Conservation (phyloP, 495 filamentous ascomycete species). For the Podospora didyma region DNA sequence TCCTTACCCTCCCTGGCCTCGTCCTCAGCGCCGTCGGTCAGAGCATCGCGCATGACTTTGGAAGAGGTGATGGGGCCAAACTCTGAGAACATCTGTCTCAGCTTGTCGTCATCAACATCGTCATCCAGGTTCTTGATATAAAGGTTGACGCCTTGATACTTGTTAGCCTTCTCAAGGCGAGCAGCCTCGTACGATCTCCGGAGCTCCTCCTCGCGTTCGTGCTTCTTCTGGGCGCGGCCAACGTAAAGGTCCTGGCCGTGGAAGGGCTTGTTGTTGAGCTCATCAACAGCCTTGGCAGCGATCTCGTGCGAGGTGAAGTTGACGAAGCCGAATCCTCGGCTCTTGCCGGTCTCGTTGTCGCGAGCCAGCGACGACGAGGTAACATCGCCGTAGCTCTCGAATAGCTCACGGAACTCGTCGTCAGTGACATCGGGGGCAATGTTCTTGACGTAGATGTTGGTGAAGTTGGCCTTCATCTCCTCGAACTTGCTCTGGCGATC, state of each 20-base stretch:
- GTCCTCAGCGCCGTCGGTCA: slow-evolving; percentile 56
- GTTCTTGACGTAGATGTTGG: slow-evolving; percentile 99
- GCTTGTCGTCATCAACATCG: slow-evolving; percentile 88
- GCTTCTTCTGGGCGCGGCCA: slow-evolving; percentile 99
- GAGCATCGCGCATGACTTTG: slow-evolving; percentile 94
- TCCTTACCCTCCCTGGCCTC: slow-evolving; percentile 52
- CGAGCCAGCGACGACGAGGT: slow-evolving; percentile 93
- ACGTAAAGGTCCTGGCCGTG: slow-evolving; percentile 94
- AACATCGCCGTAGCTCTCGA: slow-evolving; percentile 88
- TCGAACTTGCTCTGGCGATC: slow-evolving; percentile 99
- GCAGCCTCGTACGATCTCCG: slow-evolving; percentile 98
- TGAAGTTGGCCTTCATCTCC: slow-evolving; percentile 99
- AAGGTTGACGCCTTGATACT: slow-evolving; percentile 98
- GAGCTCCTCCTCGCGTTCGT: slow-evolving; percentile 98
- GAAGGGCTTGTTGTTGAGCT: slow-evolving; percentile 87
- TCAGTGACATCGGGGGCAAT: slow-evolving; percentile 82
- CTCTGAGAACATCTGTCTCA: slow-evolving; percentile 80
- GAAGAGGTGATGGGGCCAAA: slow-evolving; percentile 96
- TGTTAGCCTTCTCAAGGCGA: slow-evolving; percentile 94
- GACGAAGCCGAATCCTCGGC: slow-evolving; percentile 97
- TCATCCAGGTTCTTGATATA: slow-evolving; percentile 99
- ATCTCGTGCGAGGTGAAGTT: slow-evolving; percentile 92
- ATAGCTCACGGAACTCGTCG: slow-evolving; percentile 88
- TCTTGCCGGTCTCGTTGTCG: slow-evolving; percentile 77
- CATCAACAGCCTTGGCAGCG: slow-evolving; percentile 83